A percentile compares a stretch with the other conserved stretches of the same genome.
Conservation (phyloP, 257 asterid species). For the Penstemon newberryi region DNA sequence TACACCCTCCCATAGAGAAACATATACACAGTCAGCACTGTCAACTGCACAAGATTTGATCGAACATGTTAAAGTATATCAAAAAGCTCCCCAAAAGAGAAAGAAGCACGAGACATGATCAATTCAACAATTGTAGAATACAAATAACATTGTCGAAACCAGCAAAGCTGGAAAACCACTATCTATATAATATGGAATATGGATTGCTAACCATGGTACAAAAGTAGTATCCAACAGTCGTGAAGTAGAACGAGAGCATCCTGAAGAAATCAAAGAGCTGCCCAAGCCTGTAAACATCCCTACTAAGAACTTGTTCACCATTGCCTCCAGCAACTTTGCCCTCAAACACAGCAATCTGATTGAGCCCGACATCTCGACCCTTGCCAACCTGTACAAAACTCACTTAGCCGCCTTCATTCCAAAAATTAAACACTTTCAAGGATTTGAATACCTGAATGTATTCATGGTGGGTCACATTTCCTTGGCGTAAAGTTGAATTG, state of each 20-base stretch:
- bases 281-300: conserved; percentile 96
- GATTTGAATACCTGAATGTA: conserved; percentile 77
- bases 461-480: conserved; percentile 97
- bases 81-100: conserved; percentile 10
- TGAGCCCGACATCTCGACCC: conserved; percentile 98
- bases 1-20: conserved; percentile 95
- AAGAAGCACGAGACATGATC: conserved; percentile 19
- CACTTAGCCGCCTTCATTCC: conserved; percentile 28
- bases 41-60: conserved; percentile 67
- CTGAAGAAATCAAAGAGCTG: conserved; percentile 96
- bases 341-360: conserved; percentile 96
- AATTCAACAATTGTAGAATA: conserved; percentile 19
- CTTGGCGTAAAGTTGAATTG: conserved; percentile 94
- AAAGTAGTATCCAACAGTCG: conserved; percentile 93
- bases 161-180: conserved; percentile 23
- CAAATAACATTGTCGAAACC: not conserved
- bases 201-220: conserved; percentile 86
- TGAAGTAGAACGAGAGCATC: conserved; percentile 95
- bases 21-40: conserved; percentile 81
- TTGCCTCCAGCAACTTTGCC: conserved; percentile 99
- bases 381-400: conserved; percentile 76
- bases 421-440: conserved; percentile 7
- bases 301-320: conserved; percentile 97
- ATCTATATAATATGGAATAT: conserved; percentile 19
- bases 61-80: conserved; percentile 19